Evolutionary conservation across 1,139 yeast species (phyloP).

Genomic region (Pneumocystis carinii): DNA sequence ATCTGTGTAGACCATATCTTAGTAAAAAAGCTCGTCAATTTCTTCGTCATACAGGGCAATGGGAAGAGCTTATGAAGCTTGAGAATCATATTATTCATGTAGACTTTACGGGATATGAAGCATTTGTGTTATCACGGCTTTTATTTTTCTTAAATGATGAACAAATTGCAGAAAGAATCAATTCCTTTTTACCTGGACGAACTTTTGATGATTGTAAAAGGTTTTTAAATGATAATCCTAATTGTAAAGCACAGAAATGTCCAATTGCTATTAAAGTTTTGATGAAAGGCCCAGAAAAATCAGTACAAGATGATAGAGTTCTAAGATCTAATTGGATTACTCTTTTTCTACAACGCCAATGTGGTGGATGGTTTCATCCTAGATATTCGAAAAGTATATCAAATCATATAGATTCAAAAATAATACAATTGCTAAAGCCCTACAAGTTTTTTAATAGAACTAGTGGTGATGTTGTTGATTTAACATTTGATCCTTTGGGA

Average conservation of each 20-base stretch:
- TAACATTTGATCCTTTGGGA: neutral
- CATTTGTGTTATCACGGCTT: neutral
- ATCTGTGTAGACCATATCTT: neutral
- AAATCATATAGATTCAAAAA: neutral
- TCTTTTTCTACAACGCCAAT: neutral
- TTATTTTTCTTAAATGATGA: neutral
- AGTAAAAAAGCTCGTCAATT: constrained; percentile 1
- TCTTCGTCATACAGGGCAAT: neutral
- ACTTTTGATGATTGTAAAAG: neutral
- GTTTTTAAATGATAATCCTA: neutral
- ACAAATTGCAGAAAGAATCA: neutral
- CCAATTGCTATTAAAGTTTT: neutral
- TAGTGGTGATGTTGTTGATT: neutral
- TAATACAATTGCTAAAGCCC: neutral
- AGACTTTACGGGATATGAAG: neutral
- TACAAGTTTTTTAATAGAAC: neutral
- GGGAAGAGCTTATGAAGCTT: neutral
- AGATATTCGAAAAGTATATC: neutral
- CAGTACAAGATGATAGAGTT: neutral
- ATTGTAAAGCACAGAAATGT: neutral
- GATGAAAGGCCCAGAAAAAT: neutral
- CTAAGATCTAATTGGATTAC: neutral
- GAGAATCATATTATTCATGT: neutral
- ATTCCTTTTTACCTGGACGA: neutral
- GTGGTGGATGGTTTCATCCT: neutral